Base-by-base conservation (phyloP, 805 yeast species). In the Sugiyamaella lignohabitans region DNA sequence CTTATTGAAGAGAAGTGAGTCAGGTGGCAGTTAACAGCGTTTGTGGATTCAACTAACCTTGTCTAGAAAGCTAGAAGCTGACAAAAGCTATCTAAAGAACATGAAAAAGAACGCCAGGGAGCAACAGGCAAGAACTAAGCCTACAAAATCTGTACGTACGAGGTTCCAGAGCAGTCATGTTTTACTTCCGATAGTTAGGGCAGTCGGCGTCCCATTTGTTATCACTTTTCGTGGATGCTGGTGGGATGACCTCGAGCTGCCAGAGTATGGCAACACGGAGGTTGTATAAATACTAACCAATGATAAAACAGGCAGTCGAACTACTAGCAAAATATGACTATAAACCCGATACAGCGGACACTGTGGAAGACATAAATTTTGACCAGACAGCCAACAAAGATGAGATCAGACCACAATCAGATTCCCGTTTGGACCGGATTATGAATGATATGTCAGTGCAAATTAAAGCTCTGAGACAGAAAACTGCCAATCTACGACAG, bases 1-100 rank as follows among this genome's bases (percentile, higher is more conserved):
- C 40, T 41, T 8, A 6, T 20, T 1, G 51, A 49, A 32, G 42
- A 40, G 34, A 32, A 19, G 18, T 20, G 32, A 16, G 36, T 50
- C n/a, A 2, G 4, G 27, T 17, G 14, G 16, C 36, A 11, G n/a
- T n/a, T n/a, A 27, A 27, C 32, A 27, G 11, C 14, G 14, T 8
- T 27, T 27, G 32, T 27, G 14, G 21, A 14, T 30, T 32, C n/a
- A 5, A 19, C 20, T 19, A 17, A 19, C 6, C 8, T 11, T 14
- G n/a, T 10, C 11, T 27, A 27, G 32, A 38, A 22, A 18, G 16
- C 19, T 42, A 17, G 39, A 32, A 21, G 45, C 32, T 23, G 45
- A 42, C 18, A 35, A 42, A 22, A 29, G 8, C 14, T 32, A 16
- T 17, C 23, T 42, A 4, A 24, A 32, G 17, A 3, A 11, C 3